A percentile compares a stretch with the other conserved stretches of the same genome.
Conservation (phyloP, 495 filamentous ascomycete species). For the Aspergillus heteromorphus region DNA sequence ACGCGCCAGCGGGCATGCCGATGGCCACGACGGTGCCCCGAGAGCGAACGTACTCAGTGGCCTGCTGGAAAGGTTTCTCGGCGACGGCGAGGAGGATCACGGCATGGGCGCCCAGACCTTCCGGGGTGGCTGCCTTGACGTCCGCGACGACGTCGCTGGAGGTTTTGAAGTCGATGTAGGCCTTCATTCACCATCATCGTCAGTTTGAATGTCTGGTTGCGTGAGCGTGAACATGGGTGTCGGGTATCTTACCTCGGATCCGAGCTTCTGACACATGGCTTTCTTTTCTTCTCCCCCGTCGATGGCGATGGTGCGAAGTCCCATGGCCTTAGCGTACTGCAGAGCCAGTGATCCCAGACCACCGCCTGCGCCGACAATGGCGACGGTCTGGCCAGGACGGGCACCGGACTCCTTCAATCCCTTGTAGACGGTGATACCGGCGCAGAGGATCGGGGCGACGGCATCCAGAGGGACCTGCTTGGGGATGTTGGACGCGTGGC, state of each 20-base stretch:
- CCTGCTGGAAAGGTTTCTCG: slow-evolving; percentile 94
- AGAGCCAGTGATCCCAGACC: slow-evolving; percentile 77
- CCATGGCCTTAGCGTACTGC: slow-evolving; percentile 90
- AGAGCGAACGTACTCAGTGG: slow-evolving; percentile 75
- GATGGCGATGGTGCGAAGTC: slow-evolving; percentile 69
- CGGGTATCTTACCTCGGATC: slow-evolving; percentile 39
- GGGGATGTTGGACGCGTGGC: slow-evolving; percentile 73
- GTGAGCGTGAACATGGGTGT: background rate
- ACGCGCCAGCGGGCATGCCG: slow-evolving; percentile 74
- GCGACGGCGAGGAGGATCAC: slow-evolving; percentile 78
- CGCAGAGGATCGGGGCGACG: slow-evolving; percentile 76
- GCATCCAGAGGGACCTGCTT: slow-evolving; percentile 70
- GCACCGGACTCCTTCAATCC: slow-evolving; percentile 78
- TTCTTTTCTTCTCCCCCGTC: slow-evolving; percentile 76
- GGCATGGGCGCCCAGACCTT: slow-evolving; percentile 80
- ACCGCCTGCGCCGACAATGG: slow-evolving; percentile 84
- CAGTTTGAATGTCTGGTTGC: slow-evolving; percentile 13
- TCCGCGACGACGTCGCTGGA: slow-evolving; percentile 73
- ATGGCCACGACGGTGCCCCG: slow-evolving; percentile 78
- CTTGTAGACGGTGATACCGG: slow-evolving; percentile 91
- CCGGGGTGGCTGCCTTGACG: slow-evolving; percentile 70
- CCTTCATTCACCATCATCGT: background rate
- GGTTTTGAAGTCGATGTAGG: slow-evolving; percentile 72
- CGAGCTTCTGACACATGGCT: slow-evolving; percentile 59
- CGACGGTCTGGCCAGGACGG: slow-evolving; percentile 70